Base-by-base conservation (phyloP, 345 rosid species). In the Brassica juncea region DNA sequence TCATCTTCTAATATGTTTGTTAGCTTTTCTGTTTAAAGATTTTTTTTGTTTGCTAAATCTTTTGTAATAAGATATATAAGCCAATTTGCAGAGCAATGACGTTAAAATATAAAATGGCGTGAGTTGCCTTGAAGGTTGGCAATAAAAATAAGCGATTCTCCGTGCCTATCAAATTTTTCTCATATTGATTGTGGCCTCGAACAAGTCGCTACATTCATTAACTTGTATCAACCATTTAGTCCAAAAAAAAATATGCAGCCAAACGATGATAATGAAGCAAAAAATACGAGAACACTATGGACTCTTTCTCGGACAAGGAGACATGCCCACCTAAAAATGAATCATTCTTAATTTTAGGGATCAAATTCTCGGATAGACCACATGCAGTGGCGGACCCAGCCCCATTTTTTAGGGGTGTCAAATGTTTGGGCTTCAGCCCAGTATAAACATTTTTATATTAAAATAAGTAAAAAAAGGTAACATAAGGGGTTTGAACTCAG, bases 111-210 rank as follows among this genome's bases (percentile, higher is more conserved):
- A 52, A 69, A 32, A 74, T 80, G 83, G 71, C 83, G 79, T 52
- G 32, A 80, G 78, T 80, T 80, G 83, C 83, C 78, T 80, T 80
- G 83, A 80, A 80, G 83, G 79, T 80, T 80, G 83, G 83, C 83
- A 70, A 80, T 34, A 80, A 62, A 57, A 52, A 23, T 14, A 39
- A 70, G 79, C 76, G 79, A 74, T 80, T 80, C 83, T 80, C 83
- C 83, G 83, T 80, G 83, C 83, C 83, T 80, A 75, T 80, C 79
- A 74, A 75, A 1, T 21, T 30, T 6, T 27, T 1, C 15, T 14
- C 21, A 63, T 80, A n/a, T 75, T 80, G 83, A 74, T 70, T 1
- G 39, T 63, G 83, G 83, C 83, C 83, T 80, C 83, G 83, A 80
- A 80, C 83, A 80, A 80, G 71, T 80, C 79, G 76, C 79, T 69